Conservation (phyloP, 331 rosid species). For the Malus hybrid region DNA sequence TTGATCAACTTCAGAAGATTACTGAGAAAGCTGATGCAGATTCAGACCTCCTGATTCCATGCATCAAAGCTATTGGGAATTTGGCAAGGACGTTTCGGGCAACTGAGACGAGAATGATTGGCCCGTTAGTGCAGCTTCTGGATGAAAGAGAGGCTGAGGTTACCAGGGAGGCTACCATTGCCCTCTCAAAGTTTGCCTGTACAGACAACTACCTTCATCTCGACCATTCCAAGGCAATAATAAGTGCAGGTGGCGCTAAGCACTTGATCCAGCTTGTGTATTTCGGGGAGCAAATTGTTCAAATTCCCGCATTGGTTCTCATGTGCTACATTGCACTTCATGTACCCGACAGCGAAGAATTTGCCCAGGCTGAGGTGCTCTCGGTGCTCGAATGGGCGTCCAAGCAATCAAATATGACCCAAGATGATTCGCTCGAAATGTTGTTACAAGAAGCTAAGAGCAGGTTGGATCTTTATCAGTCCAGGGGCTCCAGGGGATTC, state of each 20-base stretch:
- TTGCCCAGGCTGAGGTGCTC: conserved; percentile 62
- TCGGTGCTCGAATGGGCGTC: conserved; percentile 76
- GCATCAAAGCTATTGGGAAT: conserved; percentile 64
- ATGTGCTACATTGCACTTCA: conserved; percentile 69
- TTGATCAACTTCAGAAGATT: conserved; percentile 59
- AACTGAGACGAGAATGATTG: conserved; percentile 68
- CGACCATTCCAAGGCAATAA: conserved; percentile 76
- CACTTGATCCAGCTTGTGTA: conserved; percentile 77
- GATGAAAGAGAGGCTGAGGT: conserved; percentile 75
- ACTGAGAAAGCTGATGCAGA: conserved; percentile 55
- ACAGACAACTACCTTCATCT: conserved; percentile 62
- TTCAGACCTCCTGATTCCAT: conserved; percentile 62
- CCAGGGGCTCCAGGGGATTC: conserved; percentile 63
- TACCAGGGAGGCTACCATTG: conserved; percentile 46
- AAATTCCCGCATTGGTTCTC: conserved; percentile 50
- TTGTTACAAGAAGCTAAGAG: conserved; percentile 71
- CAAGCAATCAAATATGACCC: conserved; percentile 53
- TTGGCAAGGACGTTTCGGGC: conserved; percentile 80
- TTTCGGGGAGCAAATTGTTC: conserved; percentile 65
- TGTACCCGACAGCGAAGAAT: conserved; percentile 80
- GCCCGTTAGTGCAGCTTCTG: conserved; percentile 63
- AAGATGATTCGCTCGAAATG: conserved; percentile 39
- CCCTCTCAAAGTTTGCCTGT: conserved; percentile 68
- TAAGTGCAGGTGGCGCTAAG: conserved; percentile 57
- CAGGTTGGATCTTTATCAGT: conserved; percentile 78